Conservation (phyloP, 2,329 filamentous ascomycete species). For the Pestalotiopsis sp. region DNA sequence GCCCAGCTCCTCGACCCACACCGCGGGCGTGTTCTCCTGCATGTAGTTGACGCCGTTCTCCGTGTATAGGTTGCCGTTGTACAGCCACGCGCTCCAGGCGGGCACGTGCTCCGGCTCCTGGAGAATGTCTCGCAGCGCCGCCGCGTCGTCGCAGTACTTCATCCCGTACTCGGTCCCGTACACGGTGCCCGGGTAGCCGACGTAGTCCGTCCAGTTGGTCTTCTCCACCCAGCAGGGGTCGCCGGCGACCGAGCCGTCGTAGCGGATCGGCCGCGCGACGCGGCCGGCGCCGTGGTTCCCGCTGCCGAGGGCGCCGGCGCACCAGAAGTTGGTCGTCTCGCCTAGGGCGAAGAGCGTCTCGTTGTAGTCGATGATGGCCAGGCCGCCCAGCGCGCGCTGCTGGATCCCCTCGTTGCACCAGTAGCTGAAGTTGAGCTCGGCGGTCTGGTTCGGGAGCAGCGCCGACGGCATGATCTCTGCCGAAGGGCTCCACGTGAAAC, state of each 20-base stretch:
- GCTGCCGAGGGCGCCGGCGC: constrained; percentile 11
- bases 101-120: constrained; percentile 19
- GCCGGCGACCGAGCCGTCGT: constrained; percentile 18
- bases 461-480: constrained; percentile 24
- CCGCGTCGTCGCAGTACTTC: constrained; percentile 19
- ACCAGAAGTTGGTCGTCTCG: constrained; percentile 21
- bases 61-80: constrained; percentile 21
- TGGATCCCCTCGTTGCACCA: constrained; percentile 26
- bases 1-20: constrained; percentile 26
- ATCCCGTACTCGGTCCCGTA: constrained; percentile 26
- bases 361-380: constrained; percentile 11
- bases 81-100: constrained; percentile 25
- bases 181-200: constrained; percentile 21
- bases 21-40: constrained; percentile 26
- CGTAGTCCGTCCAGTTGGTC: constrained; percentile 20
- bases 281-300: constrained; percentile 19
- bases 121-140: constrained; percentile 4
- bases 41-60: constrained; percentile 23
- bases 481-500: constrained; percentile 22
- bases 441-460: constrained; percentile 28
- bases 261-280: constrained; percentile 19
- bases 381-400: constrained; percentile 22
- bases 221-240: constrained; percentile 27
- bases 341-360: constrained; percentile 22
- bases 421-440: constrained; percentile 23